phyloP scores from a whole-genome alignment of 202 grass and related monocot genomes.

The Thinopyrum obtusiflorum region DNA sequence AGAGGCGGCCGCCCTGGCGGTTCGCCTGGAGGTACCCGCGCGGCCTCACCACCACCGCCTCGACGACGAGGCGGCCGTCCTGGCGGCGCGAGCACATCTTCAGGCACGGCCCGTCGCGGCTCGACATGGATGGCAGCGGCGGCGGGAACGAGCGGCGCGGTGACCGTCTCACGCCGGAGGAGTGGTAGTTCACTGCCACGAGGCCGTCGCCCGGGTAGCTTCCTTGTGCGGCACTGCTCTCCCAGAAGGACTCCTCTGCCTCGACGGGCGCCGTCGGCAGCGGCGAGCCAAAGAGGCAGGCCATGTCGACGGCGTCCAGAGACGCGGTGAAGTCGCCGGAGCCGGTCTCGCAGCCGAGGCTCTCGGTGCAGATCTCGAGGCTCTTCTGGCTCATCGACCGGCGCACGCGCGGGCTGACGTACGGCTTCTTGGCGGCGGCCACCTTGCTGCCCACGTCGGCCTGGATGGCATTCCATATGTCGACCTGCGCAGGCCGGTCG shows the following conservation, averaged over 20 bases:
- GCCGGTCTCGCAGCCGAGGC: conserved; percentile 83
- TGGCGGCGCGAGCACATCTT: conserved; percentile 66
- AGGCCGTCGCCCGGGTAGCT: conserved; percentile 12
- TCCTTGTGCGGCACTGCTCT: background rate
- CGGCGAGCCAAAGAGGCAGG: background rate
- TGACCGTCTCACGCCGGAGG: conserved; percentile 31
- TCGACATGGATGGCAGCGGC: conserved; percentile 68
- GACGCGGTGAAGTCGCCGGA: conserved; percentile 56
- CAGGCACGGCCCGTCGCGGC: conserved; percentile 59
- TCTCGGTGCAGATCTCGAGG: conserved; percentile 92
- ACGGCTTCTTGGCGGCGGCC: conserved; percentile 29
- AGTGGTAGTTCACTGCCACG: conserved; percentile 75
- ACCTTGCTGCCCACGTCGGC: conserved; percentile 18
- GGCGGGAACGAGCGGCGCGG: conserved; percentile 59
- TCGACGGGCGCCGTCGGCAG: background rate
- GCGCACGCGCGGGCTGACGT: conserved; percentile 50
- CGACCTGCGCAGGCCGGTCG: conserved; percentile 34
- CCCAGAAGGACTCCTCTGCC: conserved; percentile 21
- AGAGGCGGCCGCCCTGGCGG: conserved; percentile 54
- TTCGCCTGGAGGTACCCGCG: conserved; percentile 71
- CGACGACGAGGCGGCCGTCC: conserved; percentile 63
- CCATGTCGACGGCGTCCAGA: conserved; percentile 38
- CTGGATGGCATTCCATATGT: conserved; percentile 69
- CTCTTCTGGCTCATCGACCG: conserved; percentile 75
- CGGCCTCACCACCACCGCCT: conserved; percentile 64